Evolutionary conservation across 2,329 filamentous ascomycete genomes (phyloP).

Genomic region (Coleophoma cylindrospora): DNA sequence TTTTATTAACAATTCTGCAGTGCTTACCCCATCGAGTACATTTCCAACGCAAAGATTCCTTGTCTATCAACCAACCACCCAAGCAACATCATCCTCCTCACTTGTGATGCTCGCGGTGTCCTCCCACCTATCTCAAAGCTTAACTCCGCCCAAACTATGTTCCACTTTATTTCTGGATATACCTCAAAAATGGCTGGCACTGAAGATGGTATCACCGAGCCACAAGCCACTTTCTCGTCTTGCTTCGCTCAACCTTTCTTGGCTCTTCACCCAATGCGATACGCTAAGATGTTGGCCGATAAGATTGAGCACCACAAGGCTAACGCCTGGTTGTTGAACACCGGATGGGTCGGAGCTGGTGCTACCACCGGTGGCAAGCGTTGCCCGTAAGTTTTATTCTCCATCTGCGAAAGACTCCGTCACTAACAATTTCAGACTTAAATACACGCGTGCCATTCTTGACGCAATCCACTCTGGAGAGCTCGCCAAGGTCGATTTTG

Average conservation of each 20-base stretch:
- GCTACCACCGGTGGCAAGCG: constrained; percentile 90
- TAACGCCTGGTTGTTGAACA: constrained; percentile 98
- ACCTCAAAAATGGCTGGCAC: constrained; percentile 99
- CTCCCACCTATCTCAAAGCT: constrained; percentile 98
- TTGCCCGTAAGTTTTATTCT: constrained; percentile 55
- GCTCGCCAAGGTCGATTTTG: constrained; percentile 88
- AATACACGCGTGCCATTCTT: constrained; percentile 97
- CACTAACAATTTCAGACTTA: constrained; percentile 45
- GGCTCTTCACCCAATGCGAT: constrained; percentile 97
- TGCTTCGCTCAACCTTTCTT: constrained; percentile 99
- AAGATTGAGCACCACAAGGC: constrained; percentile 95
- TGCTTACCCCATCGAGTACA: constrained; percentile 99
- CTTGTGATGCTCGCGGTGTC: constrained; percentile 95
- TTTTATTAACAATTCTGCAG: constrained; percentile 22
- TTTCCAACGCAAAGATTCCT: constrained; percentile 97
- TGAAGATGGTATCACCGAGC: constrained; percentile 93
- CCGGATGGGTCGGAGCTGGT: constrained; percentile 92
- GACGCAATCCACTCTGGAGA: constrained; percentile 97
- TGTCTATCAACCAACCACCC: constrained; percentile 86
- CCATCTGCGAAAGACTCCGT: neutral
- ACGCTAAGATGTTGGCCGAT: constrained; percentile 96
- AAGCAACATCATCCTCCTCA: constrained; percentile 95
- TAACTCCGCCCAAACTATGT: constrained; percentile 93
- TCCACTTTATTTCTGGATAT: constrained; percentile 99
- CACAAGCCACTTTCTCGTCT: constrained; percentile 96